A percentile compares a stretch with the other conserved stretches of the same genome.
These are phyloP conservation scores for Albatrellus sp. DNA, from an alignment of 1,284 basidiomycete species.

Conservation along the genomic window DNA sequence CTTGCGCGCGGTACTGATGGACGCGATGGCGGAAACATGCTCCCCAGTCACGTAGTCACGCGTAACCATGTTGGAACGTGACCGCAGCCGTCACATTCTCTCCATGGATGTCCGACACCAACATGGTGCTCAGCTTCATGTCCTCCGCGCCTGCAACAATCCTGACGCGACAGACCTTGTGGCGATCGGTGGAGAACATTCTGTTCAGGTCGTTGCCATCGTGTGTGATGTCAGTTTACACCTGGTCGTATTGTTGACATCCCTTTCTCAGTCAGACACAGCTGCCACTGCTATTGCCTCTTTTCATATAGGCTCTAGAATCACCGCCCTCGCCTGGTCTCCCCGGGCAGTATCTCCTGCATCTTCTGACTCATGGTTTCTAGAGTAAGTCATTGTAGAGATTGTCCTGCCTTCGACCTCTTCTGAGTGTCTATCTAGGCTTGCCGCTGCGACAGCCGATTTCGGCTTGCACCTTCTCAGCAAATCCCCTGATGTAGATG, in stretches of 20 bases:
- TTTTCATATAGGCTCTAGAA: slow-evolving; percentile 59
- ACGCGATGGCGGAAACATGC: not conserved
- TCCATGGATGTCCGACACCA: slow-evolving; percentile 45
- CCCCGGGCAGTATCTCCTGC: slow-evolving; percentile 53
- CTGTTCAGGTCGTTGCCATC: slow-evolving; percentile 54
- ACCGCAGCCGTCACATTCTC: not conserved
- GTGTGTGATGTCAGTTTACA: slow-evolving; percentile 25
- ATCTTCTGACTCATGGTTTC: slow-evolving; percentile 47
- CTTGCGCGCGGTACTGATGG: slow-evolving; percentile 11
- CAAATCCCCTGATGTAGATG: slow-evolving; percentile 35
- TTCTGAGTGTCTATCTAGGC: slow-evolving; percentile 24
- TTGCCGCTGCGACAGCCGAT: slow-evolving; percentile 54
- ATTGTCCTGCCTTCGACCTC: slow-evolving; percentile 1
- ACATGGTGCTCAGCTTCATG: slow-evolving; percentile 45
- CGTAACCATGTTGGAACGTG: not conserved
- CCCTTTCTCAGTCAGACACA: slow-evolving; percentile 16
- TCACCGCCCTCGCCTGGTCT: slow-evolving; percentile 73
- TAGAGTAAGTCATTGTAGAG: slow-evolving; percentile 42
- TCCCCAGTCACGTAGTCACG: not conserved
- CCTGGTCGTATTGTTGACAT: slow-evolving; percentile 6
- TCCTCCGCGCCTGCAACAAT: slow-evolving; percentile 47
- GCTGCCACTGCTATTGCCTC: slow-evolving; percentile 41
- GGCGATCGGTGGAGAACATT: slow-evolving; percentile 59
- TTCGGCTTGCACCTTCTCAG: slow-evolving; percentile 58
- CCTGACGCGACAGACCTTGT: slow-evolving; percentile 56